phyloP scores from a whole-genome alignment of 73 alveolate species.

The Paraurostyla sp. region DNA sequence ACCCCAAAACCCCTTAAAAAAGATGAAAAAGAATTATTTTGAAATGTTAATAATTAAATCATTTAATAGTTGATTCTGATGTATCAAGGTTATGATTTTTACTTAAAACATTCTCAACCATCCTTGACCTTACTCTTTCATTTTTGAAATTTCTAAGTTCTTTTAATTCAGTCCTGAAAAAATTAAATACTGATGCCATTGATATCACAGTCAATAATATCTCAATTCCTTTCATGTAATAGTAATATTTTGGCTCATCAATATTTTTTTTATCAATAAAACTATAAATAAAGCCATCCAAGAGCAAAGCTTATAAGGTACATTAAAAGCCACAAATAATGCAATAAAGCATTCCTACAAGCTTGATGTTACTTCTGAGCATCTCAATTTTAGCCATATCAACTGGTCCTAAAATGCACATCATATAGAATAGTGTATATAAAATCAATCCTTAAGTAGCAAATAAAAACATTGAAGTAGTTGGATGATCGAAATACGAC shows the following conservation, averaged over 20 bases:
- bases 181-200: neutral
- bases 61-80: too few species aligned
- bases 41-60: too few species aligned
- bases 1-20: too few species aligned
- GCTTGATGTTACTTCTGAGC: neutral
- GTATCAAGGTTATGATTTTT: too few species aligned
- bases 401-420: neutral
- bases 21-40: too few species aligned
- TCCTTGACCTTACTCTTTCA: too few species aligned
- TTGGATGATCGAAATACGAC: neutral
- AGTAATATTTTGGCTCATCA: neutral
- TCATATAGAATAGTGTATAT: neutral
- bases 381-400: slow-evolving; percentile 11
- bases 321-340: neutral
- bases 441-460: neutral
- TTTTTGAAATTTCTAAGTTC: neutral
- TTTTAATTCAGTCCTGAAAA: neutral
- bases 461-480: neutral
- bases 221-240: neutral
- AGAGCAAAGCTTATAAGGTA: neutral
- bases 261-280: neutral
- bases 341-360: neutral
- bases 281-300: neutral
- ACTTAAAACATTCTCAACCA: too few species aligned
- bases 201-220: neutral